Percentiles rank a stretch among this genome's conserved stretches.
phyloP scores from a whole-genome alignment of 208 protist genomes.

The Polymyxa betae region DNA sequence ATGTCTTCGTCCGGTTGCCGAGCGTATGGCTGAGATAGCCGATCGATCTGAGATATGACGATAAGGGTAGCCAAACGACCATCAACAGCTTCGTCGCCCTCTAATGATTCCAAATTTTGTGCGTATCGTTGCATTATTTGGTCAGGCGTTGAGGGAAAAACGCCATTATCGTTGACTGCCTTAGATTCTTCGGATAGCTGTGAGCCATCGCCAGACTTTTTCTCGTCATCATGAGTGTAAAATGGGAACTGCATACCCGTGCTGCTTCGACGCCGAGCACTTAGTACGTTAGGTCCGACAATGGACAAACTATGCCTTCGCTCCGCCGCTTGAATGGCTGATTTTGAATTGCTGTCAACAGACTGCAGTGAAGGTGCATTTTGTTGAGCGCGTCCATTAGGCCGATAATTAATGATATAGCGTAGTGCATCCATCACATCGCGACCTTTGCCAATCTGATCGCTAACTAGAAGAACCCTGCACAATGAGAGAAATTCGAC shows the following conservation, averaged over 20 bases:
- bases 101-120: not conserved
- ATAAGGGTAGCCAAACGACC: not conserved
- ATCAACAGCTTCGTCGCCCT: not conserved
- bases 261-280: not conserved
- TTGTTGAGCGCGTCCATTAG: not conserved
- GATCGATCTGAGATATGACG: conserved; percentile 7
- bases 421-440: not conserved
- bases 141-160: conserved; percentile 9
- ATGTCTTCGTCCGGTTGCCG: conserved; percentile 35
- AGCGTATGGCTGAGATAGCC: conserved; percentile 42
- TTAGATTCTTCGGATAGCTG: not conserved
- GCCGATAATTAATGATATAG: not conserved
- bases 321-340: not conserved
- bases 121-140: not conserved
- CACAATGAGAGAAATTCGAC: conserved; percentile 21
- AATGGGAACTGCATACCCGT: not conserved
- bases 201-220: not conserved
- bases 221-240: not conserved
- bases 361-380: not conserved
- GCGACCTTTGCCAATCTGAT: not conserved
- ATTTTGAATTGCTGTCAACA: not conserved
- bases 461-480: not conserved
- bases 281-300: not conserved
- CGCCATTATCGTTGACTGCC: not conserved
- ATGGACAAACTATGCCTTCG: conserved; percentile 1